Percentiles rank a stretch among this genome's conserved stretches.
Conservation (phyloP, 1,284 basidiomycete genomes). For the Thecaphora thlaspeos region DNA sequence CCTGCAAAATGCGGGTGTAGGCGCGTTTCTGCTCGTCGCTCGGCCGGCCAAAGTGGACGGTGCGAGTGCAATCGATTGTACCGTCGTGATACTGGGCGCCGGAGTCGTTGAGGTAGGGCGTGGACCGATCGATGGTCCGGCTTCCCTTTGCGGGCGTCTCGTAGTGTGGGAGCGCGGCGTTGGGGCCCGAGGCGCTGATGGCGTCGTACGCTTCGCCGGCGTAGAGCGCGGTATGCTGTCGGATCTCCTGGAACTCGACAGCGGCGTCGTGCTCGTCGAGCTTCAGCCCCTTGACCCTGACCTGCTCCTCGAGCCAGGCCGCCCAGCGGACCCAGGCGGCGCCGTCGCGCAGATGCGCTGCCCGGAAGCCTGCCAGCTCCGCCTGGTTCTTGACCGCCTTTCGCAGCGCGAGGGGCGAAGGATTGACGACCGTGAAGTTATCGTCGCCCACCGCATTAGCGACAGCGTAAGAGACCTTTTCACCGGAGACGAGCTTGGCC, state of each 20-base stretch:
- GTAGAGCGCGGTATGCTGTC: conserved; percentile 33
- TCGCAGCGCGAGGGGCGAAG: conserved; percentile 39
- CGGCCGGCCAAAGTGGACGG: conserved; percentile 52
- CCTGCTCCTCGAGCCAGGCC: conserved; percentile 52
- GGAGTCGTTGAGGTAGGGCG: conserved; percentile 52
- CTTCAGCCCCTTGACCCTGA: conserved; percentile 20
- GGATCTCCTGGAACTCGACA: conserved; percentile 26
- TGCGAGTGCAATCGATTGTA: conserved; percentile 54
- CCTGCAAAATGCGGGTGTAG: conserved; percentile 52
- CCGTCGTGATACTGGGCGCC: conserved; percentile 53
- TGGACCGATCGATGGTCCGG: conserved; percentile 39
- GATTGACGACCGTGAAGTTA: conserved; percentile 15
- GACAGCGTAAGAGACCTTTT: conserved; percentile 41
- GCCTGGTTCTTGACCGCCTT: conserved; percentile 51
- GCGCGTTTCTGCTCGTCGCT: conserved; percentile 49
- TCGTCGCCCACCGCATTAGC: conserved; percentile 42
- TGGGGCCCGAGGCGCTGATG: conserved; percentile 49
- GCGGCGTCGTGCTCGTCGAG: conserved; percentile 49
- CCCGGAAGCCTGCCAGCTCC: conserved; percentile 47
- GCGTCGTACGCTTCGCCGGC: conserved; percentile 53
- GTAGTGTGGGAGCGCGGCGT: conserved; percentile 54
- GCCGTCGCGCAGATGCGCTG: conserved; percentile 51
- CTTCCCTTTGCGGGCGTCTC: conserved; percentile 46
- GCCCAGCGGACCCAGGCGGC: conserved; percentile 54
- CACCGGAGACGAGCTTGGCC: conserved; percentile 34